Evolutionary conservation across 805 yeast genomes (phyloP), one percentile per base, ranked within the genome.

Genomic region (Suhomyces faveliae): DNA sequence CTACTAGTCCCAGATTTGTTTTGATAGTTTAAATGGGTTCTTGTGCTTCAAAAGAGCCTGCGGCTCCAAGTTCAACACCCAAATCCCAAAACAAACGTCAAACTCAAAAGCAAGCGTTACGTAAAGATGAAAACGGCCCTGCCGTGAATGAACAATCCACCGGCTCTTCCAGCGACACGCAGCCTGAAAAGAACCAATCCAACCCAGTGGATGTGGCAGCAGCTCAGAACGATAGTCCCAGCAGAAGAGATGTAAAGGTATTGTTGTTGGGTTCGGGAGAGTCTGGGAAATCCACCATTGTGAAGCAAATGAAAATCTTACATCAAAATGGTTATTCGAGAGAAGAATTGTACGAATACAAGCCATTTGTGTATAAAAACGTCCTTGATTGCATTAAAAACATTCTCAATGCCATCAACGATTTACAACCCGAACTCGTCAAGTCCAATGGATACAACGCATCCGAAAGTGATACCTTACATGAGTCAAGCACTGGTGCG

Each of bases 191-290:
- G 27, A 35, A 30, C 19, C 30, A 38, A 13, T 6, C 42, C 19
- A 35, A 35, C 8, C 35, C 45, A 4, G 46, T 43, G 17, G 46
- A 43, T 17, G n/a, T 42, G 30, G 49, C 43, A 3, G 41, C 30
- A 15, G 42, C 29, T 25, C 47, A 44, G 6, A 35, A 35, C 15
- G 40, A 39, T 19, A 13, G 30, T 8, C 17, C 41, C 15, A 27
- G 29, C 37, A 40, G 55, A 21, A 62, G 76, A 51, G 87, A 81
- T 49, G 81, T 84, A 46, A 90, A 90, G 63, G 83, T 91, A 41
- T 71, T 91, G 30, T 72, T 91, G 27, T 67, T 87, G 42, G 94
- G 99, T 4, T 87, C 97, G 0, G 99, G 98, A 12, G 95, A 87
- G 60, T 76, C 84, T 51, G 95, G 95, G 4, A 87, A 87, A 60